A percentile compares a stretch with the other conserved stretches of the same genome.
phyloP scores from a whole-genome alignment of 1,139 yeast species.

The Hansenula anomala region DNA sequence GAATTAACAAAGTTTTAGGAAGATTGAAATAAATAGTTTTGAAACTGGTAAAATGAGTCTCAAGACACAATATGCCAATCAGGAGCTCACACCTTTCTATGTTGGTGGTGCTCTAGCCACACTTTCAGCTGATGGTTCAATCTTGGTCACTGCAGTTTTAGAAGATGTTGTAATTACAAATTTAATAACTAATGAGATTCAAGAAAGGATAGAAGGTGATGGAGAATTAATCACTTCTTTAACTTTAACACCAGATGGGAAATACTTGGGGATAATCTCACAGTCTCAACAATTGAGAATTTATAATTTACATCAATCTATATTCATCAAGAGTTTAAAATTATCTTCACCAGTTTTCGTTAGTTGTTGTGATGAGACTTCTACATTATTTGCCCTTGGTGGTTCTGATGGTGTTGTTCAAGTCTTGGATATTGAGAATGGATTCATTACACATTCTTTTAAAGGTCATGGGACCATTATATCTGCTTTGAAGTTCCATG shows the following conservation, averaged over 20 bases:
- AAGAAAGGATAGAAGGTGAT: slow-evolving; percentile 76
- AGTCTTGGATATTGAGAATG: slow-evolving; percentile 90
- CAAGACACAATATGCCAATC: slow-evolving; percentile 33
- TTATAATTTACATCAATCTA: slow-evolving; percentile 35
- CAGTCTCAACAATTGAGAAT: slow-evolving; percentile 81
- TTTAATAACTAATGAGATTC: slow-evolving; percentile 47
- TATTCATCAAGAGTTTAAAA: slow-evolving; percentile 49
- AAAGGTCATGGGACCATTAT: slow-evolving; percentile 95
- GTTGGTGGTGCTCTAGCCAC: slow-evolving; percentile 81
- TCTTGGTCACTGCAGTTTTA: slow-evolving; percentile 73
- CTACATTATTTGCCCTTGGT: slow-evolving; percentile 87
- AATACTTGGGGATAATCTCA: slow-evolving; percentile 64
- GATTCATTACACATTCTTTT: slow-evolving; percentile 82
- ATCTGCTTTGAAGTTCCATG: slow-evolving; percentile 70
- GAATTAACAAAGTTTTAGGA: no score
- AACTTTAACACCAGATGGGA: slow-evolving; percentile 72
- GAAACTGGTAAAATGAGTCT: not conserved
- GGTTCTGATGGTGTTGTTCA: slow-evolving; percentile 91
- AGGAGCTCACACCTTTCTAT: slow-evolving; percentile 68
- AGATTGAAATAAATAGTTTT: not conserved
- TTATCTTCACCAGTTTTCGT: slow-evolving; percentile 79
- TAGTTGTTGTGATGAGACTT: slow-evolving; percentile 70
- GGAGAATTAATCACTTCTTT: slow-evolving; percentile 78
- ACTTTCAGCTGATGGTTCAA: slow-evolving; percentile 55
- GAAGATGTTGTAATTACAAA: slow-evolving; percentile 76